Conservation (phyloP, 441 rosid genomes). For the Geranium incanum region DNA sequence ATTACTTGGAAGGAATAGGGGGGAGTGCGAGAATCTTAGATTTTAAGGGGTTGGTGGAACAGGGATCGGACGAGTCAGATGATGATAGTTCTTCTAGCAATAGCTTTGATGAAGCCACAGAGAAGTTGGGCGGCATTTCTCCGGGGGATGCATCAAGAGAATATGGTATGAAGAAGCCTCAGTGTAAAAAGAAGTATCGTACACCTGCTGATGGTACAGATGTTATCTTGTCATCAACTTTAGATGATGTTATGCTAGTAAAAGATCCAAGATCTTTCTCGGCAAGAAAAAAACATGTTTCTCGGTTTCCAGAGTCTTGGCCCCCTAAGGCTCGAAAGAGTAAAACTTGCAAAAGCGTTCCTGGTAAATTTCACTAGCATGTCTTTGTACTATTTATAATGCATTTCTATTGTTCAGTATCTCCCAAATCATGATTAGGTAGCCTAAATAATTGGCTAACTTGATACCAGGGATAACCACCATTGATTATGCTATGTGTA, state of each 20-base stretch:
- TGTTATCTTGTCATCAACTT: slow-evolving; percentile 29
- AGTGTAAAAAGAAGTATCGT: slow-evolving; percentile 30
- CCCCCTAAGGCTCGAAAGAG: slow-evolving; percentile 54
- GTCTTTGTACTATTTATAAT: slow-evolving; percentile 10
- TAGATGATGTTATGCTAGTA: slow-evolving; percentile 61
- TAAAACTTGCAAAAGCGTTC: slow-evolving; percentile 45
- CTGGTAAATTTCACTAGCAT: slow-evolving; percentile 41
- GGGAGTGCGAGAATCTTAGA: slow-evolving; percentile 51
- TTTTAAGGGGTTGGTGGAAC: slow-evolving; percentile 51
- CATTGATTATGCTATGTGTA: background rate
- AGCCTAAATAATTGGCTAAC: background rate
- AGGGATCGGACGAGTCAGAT: slow-evolving; percentile 39
- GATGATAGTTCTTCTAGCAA: slow-evolving; percentile 47
- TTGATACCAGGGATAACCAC: background rate
- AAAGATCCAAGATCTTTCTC: slow-evolving; percentile 65
- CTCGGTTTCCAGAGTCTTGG: slow-evolving; percentile 58
- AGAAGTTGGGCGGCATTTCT: slow-evolving; percentile 58
- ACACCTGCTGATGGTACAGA: slow-evolving; percentile 24
- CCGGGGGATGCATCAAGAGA: slow-evolving; percentile 63
- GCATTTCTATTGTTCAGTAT: slow-evolving; percentile 8
- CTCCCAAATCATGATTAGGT: background rate
- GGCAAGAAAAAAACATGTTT: slow-evolving; percentile 48
- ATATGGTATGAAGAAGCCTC: slow-evolving; percentile 49
- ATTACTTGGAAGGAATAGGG: slow-evolving; percentile 81
- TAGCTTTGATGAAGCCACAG: slow-evolving; percentile 38